Evolutionary conservation across 768 basidiomycete species (phyloP).

Genomic region (Amylocystis lapponica): DNA sequence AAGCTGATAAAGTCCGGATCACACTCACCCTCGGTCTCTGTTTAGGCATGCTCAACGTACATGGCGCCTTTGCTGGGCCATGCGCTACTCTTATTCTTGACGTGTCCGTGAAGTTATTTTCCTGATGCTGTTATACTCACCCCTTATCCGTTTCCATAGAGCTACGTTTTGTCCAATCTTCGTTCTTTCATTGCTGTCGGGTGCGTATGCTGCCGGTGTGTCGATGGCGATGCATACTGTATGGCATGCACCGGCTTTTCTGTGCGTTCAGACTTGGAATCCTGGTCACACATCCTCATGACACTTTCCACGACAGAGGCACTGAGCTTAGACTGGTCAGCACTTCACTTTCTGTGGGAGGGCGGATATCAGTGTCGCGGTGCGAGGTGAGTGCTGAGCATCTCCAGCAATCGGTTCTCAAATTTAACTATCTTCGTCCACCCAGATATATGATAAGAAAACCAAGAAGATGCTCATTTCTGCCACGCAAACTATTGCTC

Average conservation of each 20-base stretch:
- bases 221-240: slow-evolving; percentile 16
- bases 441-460: slow-evolving; percentile 18
- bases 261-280: slow-evolving; percentile 8
- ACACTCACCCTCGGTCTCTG: too few relatives aligned
- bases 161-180: slow-evolving; percentile 17
- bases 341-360: slow-evolving; percentile 13
- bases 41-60: slow-evolving; percentile 24
- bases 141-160: slow-evolving; percentile 3
- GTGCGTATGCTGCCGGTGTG: slow-evolving; percentile 13
- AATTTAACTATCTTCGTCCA: too few relatives aligned
- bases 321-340: slow-evolving; percentile 14
- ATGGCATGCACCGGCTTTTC: slow-evolving; percentile 15
- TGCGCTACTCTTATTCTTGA: slow-evolving; percentile 17
- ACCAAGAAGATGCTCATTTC: slow-evolving; percentile 17
- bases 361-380: slow-evolving; percentile 9
- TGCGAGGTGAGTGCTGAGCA: slow-evolving; percentile 14
- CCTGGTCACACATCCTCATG: not conserved
- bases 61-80: slow-evolving; percentile 17
- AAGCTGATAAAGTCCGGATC: not conserved
- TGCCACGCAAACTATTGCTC: slow-evolving; percentile 15
- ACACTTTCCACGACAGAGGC: slow-evolving; percentile 10
- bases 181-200: slow-evolving; percentile 8
- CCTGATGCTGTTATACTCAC: not conserved
- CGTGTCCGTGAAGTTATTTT: slow-evolving; percentile 10
- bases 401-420: not conserved